These are phyloP conservation scores for Geotrichum phurueaensis DNA, from an alignment of 1,139 yeast species.

Conservation along the genomic window DNA sequence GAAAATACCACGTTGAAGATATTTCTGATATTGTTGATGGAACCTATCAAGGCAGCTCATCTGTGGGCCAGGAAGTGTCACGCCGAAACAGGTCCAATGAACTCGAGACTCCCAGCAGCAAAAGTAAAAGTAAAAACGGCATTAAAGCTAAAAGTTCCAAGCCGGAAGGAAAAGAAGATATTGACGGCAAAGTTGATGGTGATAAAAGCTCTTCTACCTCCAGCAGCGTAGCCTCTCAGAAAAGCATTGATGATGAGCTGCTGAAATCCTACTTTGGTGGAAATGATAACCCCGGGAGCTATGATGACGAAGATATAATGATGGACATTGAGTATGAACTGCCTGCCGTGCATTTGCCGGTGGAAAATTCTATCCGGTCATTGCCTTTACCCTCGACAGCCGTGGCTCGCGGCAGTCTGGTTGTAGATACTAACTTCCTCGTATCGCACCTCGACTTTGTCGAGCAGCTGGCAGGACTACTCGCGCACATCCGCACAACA, in stretches of 20 bases:
- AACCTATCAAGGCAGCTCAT: neutral
- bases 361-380: neutral
- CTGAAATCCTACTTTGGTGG: neutral
- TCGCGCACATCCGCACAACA: neutral
- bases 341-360: neutral
- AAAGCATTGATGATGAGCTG: neutral
- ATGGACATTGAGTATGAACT: neutral
- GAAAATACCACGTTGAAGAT: neutral
- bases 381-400: neutral
- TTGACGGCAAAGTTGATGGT: neutral
- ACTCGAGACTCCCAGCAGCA: neutral
- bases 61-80: neutral
- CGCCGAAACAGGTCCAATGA: neutral
- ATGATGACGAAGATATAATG: neutral
- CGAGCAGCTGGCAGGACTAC: slow-evolving; percentile 14
- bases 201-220: neutral
- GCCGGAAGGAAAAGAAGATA: neutral
- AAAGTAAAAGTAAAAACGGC: neutral
- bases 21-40: neutral
- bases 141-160: neutral
- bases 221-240: neutral
- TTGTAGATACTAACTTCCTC: slow-evolving; percentile 23
- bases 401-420: slow-evolving; percentile 7
- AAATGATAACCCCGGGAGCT: neutral
- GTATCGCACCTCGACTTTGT: slow-evolving; percentile 19